Evolutionary conservation across 345 rosid species (phyloP), one percentile per base, ranked within the genome.

Genomic region (Triadica sebifera): DNA sequence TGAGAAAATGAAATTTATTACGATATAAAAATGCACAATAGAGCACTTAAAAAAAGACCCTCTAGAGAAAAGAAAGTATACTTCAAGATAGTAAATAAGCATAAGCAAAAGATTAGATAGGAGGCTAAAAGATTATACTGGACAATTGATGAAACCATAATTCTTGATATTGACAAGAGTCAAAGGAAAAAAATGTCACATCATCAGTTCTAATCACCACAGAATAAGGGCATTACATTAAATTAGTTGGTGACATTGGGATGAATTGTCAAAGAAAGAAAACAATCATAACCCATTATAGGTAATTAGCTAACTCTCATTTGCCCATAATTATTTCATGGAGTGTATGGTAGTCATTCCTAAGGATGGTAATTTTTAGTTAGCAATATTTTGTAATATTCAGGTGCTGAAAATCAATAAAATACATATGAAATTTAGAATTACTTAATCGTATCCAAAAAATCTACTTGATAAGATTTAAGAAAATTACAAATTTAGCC

Each of bases 301-400:
- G 25, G 22, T 34, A 68, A 1, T 9, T 29, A 68, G 25, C 43
- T 34, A 68, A 3, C 71, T 65, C 8, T 49, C 11, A 41, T 50
- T 13, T 58, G 50, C 55, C 38, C 41, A 57, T 22, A 39, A 43
- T 43, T 15, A 57, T 57, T 45, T 4, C 65, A 41, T 6, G 55
- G 45, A 16, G 29, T 65, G 5, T 19, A n/a, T 79, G 25, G 15
- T 34, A 66, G 76, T 2, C 50, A 49, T 17, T 34, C 4, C 47
- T 24, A 11, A 4, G 8, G n/a, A 5, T 7, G 4, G 38, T 8
- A 49, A 34, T 53, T 50, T 6, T 68, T 46, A 70, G 20, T 17
- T 45, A 7, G 13, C 61, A 79, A 65, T 71, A 61, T 79, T 43
- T 69, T 70, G 10, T 39, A 56, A 22, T 45, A 56, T 20, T 17